Conservation (phyloP, 441 rosid species). For the Erodium chrysanthum region DNA sequence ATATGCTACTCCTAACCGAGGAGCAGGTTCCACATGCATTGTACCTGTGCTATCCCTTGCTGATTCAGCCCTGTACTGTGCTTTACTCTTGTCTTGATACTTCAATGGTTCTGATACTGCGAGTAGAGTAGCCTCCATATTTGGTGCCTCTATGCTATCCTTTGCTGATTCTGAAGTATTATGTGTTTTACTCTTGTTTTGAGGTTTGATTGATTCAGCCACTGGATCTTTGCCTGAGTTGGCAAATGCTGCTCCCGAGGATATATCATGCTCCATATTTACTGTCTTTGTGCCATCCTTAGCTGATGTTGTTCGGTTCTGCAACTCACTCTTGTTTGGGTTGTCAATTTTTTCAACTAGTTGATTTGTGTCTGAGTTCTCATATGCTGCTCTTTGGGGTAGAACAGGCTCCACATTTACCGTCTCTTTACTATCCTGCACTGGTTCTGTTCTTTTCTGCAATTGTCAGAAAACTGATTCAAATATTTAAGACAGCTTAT, state of each 20-base stretch:
- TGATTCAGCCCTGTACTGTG: neutral
- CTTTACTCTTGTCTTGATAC: slow-evolving; percentile 12
- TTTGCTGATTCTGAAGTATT: slow-evolving; percentile 23
- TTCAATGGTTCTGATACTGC: slow-evolving; percentile 20
- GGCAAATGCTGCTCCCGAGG: slow-evolving; percentile 12
- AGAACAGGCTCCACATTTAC: slow-evolving; percentile 11
- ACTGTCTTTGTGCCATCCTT: neutral
- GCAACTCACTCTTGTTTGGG: slow-evolving; percentile 6
- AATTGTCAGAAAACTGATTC: neutral
- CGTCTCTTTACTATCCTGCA: slow-evolving; percentile 13
- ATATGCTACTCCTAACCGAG: slow-evolving; percentile 22
- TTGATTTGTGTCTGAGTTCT: slow-evolving; percentile 15
- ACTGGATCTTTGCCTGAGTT: neutral
- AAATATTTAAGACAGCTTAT: slow-evolving; percentile 9
- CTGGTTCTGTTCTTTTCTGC: slow-evolving; percentile 6
- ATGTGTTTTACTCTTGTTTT: slow-evolving; percentile 25
- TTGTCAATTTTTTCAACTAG: too few relatives aligned
- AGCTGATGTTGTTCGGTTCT: neutral
- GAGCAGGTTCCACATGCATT: slow-evolving; percentile 11
- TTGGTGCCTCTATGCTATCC: slow-evolving; percentile 18
- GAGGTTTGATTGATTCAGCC: slow-evolving; percentile 19
- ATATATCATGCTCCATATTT: slow-evolving; percentile 14
- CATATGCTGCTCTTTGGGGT: slow-evolving; percentile 15
- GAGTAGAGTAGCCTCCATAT: neutral
- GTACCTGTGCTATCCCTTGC: neutral